phyloP scores from a whole-genome alignment of 495 filamentous ascomycete genomes.

The Beverwykella pulmonaria region DNA sequence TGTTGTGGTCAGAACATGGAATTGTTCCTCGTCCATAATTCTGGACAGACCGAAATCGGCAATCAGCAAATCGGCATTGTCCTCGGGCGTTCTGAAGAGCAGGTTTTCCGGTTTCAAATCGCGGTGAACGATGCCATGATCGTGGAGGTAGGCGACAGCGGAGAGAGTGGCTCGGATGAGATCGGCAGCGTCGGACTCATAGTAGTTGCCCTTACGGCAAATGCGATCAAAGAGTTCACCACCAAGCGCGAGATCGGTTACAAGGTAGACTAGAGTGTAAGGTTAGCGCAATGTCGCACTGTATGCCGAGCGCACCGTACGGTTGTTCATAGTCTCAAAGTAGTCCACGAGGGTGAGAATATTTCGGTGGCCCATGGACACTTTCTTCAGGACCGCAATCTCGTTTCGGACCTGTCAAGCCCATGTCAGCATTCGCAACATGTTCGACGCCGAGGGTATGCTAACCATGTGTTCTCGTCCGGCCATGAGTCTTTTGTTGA shows the following conservation, averaged over 20 bases:
- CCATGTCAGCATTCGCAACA: background rate
- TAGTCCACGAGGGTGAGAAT: slow-evolving; percentile 98
- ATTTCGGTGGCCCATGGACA: slow-evolving; percentile 98
- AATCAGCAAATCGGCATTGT: slow-evolving; percentile 87
- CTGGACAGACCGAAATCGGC: slow-evolving; percentile 92
- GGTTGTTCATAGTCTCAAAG: slow-evolving; percentile 99
- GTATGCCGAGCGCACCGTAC: slow-evolving; percentile 46
- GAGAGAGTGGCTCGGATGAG: slow-evolving; percentile 92
- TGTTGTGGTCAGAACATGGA: slow-evolving; percentile 95
- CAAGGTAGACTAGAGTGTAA: slow-evolving; percentile 74
- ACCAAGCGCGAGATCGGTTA: slow-evolving; percentile 94
- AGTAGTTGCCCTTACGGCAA: slow-evolving; percentile 97
- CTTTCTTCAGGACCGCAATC: slow-evolving; percentile 92
- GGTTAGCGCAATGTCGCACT: slow-evolving; percentile 2
- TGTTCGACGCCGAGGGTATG: background rate
- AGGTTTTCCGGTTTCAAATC: slow-evolving; percentile 78
- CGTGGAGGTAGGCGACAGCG: slow-evolving; percentile 97
- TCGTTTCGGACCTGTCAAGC: slow-evolving; percentile 83
- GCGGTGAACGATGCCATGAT: slow-evolving; percentile 97
- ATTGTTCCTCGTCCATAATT: slow-evolving; percentile 99
- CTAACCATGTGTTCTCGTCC: slow-evolving; percentile 96
- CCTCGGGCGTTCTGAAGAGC: slow-evolving; percentile 77
- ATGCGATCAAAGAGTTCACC: slow-evolving; percentile 98
- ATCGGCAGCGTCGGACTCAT: slow-evolving; percentile 94
- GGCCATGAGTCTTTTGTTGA: slow-evolving; percentile 98